These are phyloP conservation scores for Phaeosphaeria sp. DNA, from an alignment of 2,329 filamentous ascomycete species.

Conservation along the genomic window DNA sequence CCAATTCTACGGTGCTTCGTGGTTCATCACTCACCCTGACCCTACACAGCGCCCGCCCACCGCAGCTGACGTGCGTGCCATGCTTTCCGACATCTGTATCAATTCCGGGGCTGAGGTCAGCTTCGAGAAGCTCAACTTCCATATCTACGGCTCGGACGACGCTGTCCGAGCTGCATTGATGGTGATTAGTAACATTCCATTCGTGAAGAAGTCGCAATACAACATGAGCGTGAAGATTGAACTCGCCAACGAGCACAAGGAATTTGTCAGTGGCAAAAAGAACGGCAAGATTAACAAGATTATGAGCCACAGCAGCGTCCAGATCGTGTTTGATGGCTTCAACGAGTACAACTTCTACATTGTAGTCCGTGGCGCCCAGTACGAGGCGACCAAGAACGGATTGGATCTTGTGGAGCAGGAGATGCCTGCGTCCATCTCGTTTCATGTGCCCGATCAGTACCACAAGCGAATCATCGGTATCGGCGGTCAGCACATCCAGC, in stretches of 20 bases:
- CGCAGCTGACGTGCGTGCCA: conserved; percentile 77
- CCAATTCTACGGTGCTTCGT: conserved; percentile 96
- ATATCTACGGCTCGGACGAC: conserved; percentile 94
- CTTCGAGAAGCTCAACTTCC: conserved; percentile 93
- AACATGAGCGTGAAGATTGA: conserved; percentile 98
- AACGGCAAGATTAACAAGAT: conserved; percentile 99
- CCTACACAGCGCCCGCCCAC: conserved; percentile 66
- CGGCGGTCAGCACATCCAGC: conserved; percentile 96
- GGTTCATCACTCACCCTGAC: conserved; percentile 87
- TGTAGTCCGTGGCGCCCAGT: conserved; percentile 89
- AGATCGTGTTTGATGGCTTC: conserved; percentile 98
- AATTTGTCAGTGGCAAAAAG: conserved; percentile 99
- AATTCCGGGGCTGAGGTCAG: conserved; percentile 94
- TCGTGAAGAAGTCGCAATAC: conserved; percentile 84
- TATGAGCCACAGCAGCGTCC: conserved; percentile 98
- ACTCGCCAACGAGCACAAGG: conserved; percentile 98
- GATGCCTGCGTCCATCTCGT: conserved; percentile 98
- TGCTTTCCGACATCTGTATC: conserved; percentile 94
- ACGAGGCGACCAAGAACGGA: conserved; percentile 93
- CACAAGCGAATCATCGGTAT: conserved; percentile 99
- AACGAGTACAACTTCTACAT: conserved; percentile 99
- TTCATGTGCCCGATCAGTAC: conserved; percentile 98
- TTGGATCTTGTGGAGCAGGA: conserved; percentile 94
- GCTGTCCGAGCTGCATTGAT: conserved; percentile 93
- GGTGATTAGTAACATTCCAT: conserved; percentile 89